phyloP scores from a whole-genome alignment of 805 yeast genomes.

The Tetrapisispora pingtungensis region DNA sequence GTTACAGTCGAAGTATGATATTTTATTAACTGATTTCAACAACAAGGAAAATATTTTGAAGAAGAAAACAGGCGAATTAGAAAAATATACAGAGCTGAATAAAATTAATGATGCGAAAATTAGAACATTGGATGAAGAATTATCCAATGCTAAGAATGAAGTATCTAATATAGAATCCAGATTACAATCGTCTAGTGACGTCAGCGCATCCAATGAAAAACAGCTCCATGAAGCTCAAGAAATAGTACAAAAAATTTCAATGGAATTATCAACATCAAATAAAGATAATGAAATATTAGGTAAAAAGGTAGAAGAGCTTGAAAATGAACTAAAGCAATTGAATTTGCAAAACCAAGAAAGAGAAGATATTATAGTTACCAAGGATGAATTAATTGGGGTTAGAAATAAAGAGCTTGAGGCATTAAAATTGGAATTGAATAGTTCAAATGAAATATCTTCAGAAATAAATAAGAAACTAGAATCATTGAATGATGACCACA shows the following conservation, averaged over 20 bases:
- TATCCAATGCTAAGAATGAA: not conserved
- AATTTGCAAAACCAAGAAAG: not conserved
- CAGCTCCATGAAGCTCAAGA: not conserved
- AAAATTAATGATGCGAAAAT: not conserved
- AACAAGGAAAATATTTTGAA: not conserved
- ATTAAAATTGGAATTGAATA: not conserved
- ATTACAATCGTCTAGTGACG: not conserved
- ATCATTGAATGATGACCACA: no score
- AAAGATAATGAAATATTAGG: not conserved
- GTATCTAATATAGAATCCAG: not conserved
- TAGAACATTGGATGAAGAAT: not conserved
- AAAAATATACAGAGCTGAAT: not conserved
- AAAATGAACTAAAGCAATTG: not conserved
- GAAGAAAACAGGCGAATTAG: not conserved
- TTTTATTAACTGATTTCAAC: not conserved
- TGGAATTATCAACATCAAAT: not conserved
- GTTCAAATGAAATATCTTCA: not conserved
- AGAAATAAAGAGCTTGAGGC: not conserved
- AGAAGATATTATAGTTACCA: not conserved
- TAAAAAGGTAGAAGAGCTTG: not conserved
- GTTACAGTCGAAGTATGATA: not conserved
- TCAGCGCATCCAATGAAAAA: not conserved
- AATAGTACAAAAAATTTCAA: not conserved
- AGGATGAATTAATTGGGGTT: not conserved
- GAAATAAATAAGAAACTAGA: no score